Base-by-base conservation (phyloP, 2,329 filamentous ascomycete species). In the Pseudofabraea citricarpa region DNA sequence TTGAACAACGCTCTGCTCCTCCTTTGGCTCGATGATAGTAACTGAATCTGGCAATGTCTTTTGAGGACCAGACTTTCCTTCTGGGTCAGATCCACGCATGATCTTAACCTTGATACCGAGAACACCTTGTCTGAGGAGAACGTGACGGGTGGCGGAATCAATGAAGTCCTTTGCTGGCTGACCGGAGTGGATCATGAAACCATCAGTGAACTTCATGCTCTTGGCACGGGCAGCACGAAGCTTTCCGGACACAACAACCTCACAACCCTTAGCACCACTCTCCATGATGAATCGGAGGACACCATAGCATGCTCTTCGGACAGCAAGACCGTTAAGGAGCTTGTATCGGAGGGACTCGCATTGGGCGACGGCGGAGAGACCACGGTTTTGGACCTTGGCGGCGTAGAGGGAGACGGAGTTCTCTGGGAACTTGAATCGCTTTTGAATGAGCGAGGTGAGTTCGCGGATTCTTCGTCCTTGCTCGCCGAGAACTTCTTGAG, bases 31-130 rank as follows among this genome's bases (percentile, higher is more conserved):
- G 74, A 97, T 95, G 75, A 98, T 93, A 71, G 91, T 97, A 72
- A 98, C 93, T 70, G 90, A 89, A 73, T 98, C 93, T 61, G 93
- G 93, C 57, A 98, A 88, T 59, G 90, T 84, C 84, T 97, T 96
- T 76, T 90, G 88, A 64, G 91, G 90, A 61, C 93, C 90, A 65
- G 89, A 83, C 85, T 98, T 98, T 84, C 93, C 93, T 77, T 97
- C 90, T 71, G 93, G 93, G 79, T 98, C 93, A 63, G 89, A 93
- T 69, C 93, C 93, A 72, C 94, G 90, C 93, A 98, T 98, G 79
- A 98, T 98, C 90, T 98, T 98, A 75, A 98, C 93, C 85, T 98
- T 98, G 80, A 98, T 98, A 78, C 93, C 93, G 59, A 98, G 81
- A 59, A 98, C 93, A 87, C 93, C 93, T 81, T 98, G 93, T 77